phyloP scores from a whole-genome alignment of 2,329 filamentous ascomycete species.

The Fusarium odoratissimum region DNA sequence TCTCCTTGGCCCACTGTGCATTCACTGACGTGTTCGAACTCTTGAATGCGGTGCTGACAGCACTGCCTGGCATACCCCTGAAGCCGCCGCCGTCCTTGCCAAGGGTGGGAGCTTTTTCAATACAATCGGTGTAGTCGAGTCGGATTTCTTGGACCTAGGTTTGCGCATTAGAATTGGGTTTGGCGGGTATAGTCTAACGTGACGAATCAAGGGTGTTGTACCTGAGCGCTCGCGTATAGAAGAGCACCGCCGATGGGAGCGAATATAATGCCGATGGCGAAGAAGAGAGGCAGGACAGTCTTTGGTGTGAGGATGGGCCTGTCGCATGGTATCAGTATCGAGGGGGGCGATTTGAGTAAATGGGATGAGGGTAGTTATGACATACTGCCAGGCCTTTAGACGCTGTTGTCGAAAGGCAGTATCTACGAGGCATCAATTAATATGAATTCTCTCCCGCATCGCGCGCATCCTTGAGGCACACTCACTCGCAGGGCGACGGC shows the following conservation, averaged over 20 bases:
- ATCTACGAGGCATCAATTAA: conserved; percentile 65
- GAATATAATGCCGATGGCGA: conserved; percentile 89
- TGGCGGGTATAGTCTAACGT: neutral
- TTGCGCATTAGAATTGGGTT: conserved; percentile 18
- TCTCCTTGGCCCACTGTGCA: conserved; percentile 58
- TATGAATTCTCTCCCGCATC: neutral
- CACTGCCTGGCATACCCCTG: conserved; percentile 63
- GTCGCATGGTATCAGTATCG: conserved; percentile 52
- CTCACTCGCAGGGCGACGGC: conserved; percentile 87
- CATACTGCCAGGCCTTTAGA: conserved; percentile 98
- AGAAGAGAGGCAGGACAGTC: conserved; percentile 91
- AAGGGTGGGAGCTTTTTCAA: conserved; percentile 61
- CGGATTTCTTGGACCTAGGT: conserved; percentile 86
- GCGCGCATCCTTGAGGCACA: conserved; percentile 42
- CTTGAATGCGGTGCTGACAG: conserved; percentile 79
- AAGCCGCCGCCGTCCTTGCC: conserved; percentile 51
- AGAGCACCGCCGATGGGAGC: conserved; percentile 90
- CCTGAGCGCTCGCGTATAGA: conserved; percentile 85
- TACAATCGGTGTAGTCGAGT: conserved; percentile 90
- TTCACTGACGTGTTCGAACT: conserved; percentile 55
- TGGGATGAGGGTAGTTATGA: conserved; percentile 48
- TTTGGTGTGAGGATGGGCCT: conserved; percentile 96
- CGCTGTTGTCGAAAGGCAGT: conserved; percentile 97
- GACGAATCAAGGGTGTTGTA: conserved; percentile 50
- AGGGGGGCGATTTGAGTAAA: conserved; percentile 7